Conservation (phyloP, 73 alveolate genomes). For the Paramecium pentaurelia region DNA sequence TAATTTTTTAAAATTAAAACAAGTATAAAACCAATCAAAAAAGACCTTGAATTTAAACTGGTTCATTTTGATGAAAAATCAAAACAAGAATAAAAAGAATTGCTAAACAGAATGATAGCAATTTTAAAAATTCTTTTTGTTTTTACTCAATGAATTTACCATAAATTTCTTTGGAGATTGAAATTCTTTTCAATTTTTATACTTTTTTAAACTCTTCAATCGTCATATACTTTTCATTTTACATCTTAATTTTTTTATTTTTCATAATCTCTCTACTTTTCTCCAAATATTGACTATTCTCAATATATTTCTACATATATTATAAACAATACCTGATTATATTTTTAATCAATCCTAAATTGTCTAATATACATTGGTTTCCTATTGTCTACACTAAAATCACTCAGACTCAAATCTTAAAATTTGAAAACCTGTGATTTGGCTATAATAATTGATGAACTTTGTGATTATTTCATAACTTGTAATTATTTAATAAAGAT, state of each 20-base stretch:
- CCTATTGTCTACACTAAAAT: neutral
- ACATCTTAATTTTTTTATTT: neutral
- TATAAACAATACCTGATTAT: neutral
- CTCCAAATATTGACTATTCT: neutral
- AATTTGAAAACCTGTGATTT: neutral
- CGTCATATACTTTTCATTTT: neutral
- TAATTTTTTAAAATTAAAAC: neutral
- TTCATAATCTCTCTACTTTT: neutral
- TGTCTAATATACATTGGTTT: neutral
- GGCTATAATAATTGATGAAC: neutral
- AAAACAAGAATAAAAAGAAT: neutral
- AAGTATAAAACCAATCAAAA: neutral
- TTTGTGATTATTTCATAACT: neutral
- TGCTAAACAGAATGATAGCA: neutral
- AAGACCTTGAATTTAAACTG: neutral
- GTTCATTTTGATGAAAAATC: neutral
- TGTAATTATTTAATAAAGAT: neutral
- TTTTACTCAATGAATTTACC: neutral
- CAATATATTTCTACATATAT: neutral
- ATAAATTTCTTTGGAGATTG: neutral
- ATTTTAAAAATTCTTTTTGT: neutral
- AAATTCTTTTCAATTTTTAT: neutral
- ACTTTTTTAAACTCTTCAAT: neutral
- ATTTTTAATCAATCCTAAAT: neutral
- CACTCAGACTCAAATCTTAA: neutral